Conservation (phyloP, 768 basidiomycete genomes). For the Dioszegia crocea region DNA sequence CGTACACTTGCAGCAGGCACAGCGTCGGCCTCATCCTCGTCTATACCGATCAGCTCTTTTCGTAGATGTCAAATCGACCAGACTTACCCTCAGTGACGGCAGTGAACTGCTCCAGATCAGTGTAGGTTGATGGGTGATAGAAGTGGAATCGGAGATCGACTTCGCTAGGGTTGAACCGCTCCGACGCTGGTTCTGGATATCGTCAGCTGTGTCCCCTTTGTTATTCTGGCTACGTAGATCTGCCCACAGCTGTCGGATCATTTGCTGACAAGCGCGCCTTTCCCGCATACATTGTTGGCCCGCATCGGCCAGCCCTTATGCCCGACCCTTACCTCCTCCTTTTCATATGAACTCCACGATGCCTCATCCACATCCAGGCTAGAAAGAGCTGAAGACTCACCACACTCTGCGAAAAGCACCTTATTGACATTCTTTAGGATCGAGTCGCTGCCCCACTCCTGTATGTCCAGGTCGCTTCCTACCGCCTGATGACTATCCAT, state of each 20-base stretch:
- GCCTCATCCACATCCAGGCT: too few relatives aligned
- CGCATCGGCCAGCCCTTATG: too few relatives aligned
- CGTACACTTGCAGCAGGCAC: slow-evolving; percentile 85
- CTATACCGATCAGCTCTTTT: neutral
- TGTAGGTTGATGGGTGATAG: slow-evolving; percentile 73
- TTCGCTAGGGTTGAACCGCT: neutral
- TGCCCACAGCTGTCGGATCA: too few relatives aligned
- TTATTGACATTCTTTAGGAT: slow-evolving; percentile 71
- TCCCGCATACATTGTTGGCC: too few relatives aligned
- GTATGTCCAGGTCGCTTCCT: slow-evolving; percentile 53
- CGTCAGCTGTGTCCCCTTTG: too few relatives aligned
- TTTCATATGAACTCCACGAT: too few relatives aligned
- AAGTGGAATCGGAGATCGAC: slow-evolving; percentile 70
- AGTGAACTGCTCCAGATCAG: slow-evolving; percentile 61
- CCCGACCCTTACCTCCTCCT: too few relatives aligned
- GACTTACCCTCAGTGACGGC: slow-evolving; percentile 38
- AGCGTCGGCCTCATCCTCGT: slow-evolving; percentile 62
- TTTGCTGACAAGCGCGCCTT: too few relatives aligned
- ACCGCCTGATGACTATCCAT: neutral
- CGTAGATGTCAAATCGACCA: neutral
- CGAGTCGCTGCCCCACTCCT: slow-evolving; percentile 73
- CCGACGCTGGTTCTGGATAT: neutral
- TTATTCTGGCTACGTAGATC: too few relatives aligned
- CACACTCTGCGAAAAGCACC: slow-evolving; percentile 62
- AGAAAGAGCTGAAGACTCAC: too few relatives aligned